Percentiles rank a stretch among this genome's conserved stretches.
Conservation (phyloP, 2,329 filamentous ascomycete genomes). For the Diaporthe helianthi region DNA sequence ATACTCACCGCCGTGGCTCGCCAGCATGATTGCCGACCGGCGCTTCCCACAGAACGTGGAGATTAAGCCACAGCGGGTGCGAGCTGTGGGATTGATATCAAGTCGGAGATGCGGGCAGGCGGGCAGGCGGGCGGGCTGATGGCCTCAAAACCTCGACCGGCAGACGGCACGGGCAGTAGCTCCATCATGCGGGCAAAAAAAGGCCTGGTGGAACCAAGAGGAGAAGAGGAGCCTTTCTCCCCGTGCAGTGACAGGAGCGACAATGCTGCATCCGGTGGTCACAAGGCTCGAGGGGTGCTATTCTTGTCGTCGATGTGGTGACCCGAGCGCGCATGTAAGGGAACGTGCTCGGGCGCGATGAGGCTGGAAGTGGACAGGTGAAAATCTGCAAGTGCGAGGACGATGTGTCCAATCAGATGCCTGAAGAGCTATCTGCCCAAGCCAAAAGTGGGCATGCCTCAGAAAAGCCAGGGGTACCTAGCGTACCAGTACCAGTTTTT, state of each 20-base stretch:
- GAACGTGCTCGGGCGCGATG: slow-evolving; percentile 29
- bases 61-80: background rate
- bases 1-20: slow-evolving; percentile 13
- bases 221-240: background rate
- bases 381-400: slow-evolving; percentile 32
- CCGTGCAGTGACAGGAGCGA: background rate
- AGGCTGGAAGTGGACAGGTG: slow-evolving; percentile 18
- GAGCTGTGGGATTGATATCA: slow-evolving; percentile 6
- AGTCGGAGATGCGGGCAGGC: background rate
- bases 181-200: slow-evolving; percentile 7
- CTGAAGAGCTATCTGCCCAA: slow-evolving; percentile 35
- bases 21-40: slow-evolving; percentile 26
- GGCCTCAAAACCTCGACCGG: slow-evolving; percentile 1
- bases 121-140: background rate
- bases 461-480: slow-evolving; percentile 12
- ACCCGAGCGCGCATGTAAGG: background rate
- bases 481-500: slow-evolving; percentile 23
- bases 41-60: slow-evolving; percentile 3
- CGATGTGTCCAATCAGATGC: slow-evolving; percentile 37
- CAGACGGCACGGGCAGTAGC: slow-evolving; percentile 15
- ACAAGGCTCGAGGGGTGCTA: slow-evolving; percentile 21
- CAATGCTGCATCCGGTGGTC: slow-evolving; percentile 14
- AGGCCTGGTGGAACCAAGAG: background rate
- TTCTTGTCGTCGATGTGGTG: slow-evolving; percentile 17
- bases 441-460: slow-evolving; percentile 14